Evolutionary conservation across 257 asterid species (phyloP).

Genomic region (Buddleja alternifolia): DNA sequence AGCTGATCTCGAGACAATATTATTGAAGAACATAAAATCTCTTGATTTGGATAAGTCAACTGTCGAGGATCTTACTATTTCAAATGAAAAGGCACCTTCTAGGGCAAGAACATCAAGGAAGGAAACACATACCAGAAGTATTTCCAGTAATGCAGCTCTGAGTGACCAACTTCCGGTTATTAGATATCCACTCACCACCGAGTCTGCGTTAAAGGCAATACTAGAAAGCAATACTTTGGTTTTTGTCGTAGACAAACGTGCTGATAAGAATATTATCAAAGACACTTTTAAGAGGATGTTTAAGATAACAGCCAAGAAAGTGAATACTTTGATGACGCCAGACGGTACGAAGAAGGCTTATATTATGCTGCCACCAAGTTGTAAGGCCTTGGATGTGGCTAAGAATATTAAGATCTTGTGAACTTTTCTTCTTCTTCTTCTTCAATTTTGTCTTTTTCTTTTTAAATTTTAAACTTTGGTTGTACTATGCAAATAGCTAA

Average conservation of each 20-base stretch:
- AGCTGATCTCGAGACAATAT: conserved; percentile 19
- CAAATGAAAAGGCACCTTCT: conserved; percentile 14
- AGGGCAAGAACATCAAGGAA: conserved; percentile 25
- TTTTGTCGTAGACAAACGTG: conserved; percentile 64
- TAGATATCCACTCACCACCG: conserved; percentile 61
- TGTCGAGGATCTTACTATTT: conserved; percentile 8
- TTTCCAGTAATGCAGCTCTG: conserved; percentile 39
- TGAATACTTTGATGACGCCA: conserved; percentile 62
- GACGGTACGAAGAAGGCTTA: conserved; percentile 76
- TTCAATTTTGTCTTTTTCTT: too few species aligned
- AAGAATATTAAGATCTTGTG: conserved; percentile 59
- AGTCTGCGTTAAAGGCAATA: conserved; percentile 54
- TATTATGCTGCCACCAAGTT: conserved; percentile 45
- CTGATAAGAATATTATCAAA: conserved; percentile 68
- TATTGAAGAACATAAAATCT: not conserved
- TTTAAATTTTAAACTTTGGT: too few species aligned
- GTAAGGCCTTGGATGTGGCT: conserved; percentile 62
- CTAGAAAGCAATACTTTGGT: conserved; percentile 58
- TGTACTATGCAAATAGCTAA: too few species aligned
- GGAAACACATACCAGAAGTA: conserved; percentile 47
- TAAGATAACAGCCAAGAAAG: conserved; percentile 49
- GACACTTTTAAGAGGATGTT: conserved; percentile 52
- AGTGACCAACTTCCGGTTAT: conserved; percentile 45
- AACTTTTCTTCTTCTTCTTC: not conserved
- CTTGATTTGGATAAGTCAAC: conserved; percentile 18